Conservation (phyloP, 345 rosid species). For the Abelmoschus esculentus region DNA sequence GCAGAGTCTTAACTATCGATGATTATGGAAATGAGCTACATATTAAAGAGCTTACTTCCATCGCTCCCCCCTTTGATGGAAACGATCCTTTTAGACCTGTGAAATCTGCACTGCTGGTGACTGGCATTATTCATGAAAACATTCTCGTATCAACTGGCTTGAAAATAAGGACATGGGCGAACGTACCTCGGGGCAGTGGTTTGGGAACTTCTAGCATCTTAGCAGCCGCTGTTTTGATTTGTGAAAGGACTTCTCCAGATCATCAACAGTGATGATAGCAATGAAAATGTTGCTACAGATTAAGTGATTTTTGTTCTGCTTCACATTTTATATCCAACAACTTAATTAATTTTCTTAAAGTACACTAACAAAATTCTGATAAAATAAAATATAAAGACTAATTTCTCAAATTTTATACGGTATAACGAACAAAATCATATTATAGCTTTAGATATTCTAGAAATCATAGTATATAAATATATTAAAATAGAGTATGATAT, state of each 20-base stretch:
- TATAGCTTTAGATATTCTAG: too few relatives aligned
- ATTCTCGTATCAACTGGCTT: conserved; percentile 42
- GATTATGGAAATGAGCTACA: conserved; percentile 56
- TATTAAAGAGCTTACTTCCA: conserved; percentile 43
- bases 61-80: conserved; percentile 54
- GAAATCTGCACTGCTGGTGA: conserved; percentile 81
- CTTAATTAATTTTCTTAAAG: too few relatives aligned
- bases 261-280: conserved; percentile 61
- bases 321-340: too few relatives aligned
- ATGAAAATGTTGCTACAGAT: conserved; percentile 86
- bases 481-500: too few relatives aligned
- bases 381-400: too few relatives aligned
- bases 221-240: conserved; percentile 96
- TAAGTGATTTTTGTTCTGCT: too few relatives aligned
- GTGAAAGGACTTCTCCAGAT: conserved; percentile 83
- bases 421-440: too few relatives aligned
- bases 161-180: conserved; percentile 78
- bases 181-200: conserved; percentile 92
- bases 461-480: not conserved
- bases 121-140: conserved; percentile 48
- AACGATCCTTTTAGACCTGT: conserved; percentile 76
- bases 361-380: too few relatives aligned
- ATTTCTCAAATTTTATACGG: too few relatives aligned
- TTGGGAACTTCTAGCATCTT: conserved; percentile 95
- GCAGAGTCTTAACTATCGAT: conserved; percentile 55